Evolutionary conservation across 495 filamentous ascomycete species (phyloP).

Genomic region (Annulohypoxylon nitens): DNA sequence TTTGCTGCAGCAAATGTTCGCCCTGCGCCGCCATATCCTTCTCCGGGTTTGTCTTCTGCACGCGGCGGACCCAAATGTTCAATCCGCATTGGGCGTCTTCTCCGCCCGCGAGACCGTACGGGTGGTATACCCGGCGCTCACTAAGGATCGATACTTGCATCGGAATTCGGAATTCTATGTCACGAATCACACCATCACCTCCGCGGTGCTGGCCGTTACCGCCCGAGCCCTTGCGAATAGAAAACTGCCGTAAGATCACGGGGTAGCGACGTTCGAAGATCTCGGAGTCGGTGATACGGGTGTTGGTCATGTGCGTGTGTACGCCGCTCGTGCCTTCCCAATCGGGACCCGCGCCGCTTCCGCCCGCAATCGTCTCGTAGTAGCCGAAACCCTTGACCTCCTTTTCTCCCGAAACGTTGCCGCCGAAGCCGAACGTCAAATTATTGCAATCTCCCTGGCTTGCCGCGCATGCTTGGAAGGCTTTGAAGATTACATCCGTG

Average conservation of each 20-base stretch:
- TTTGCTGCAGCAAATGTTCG: constrained; percentile 48
- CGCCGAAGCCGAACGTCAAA: constrained; percentile 84
- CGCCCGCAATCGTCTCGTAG: constrained; percentile 97
- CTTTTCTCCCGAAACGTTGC: constrained; percentile 73
- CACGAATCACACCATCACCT: constrained; percentile 90
- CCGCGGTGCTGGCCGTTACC: constrained; percentile 83
- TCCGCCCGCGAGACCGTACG: constrained; percentile 92
- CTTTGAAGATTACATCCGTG: constrained; percentile 92
- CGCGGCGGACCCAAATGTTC: constrained; percentile 87
- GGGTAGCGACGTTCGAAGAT: constrained; percentile 97
- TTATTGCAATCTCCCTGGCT: constrained; percentile 96
- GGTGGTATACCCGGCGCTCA: constrained; percentile 86
- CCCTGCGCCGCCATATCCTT: constrained; percentile 53
- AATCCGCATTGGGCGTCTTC: constrained; percentile 81
- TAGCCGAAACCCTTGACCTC: constrained; percentile 88
- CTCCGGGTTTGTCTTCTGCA: constrained; percentile 64
- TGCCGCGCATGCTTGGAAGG: constrained; percentile 91
- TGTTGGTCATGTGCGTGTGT: constrained; percentile 99
- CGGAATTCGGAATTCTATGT: constrained; percentile 93
- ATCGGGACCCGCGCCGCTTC: constrained; percentile 84
- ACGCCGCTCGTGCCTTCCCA: constrained; percentile 94
- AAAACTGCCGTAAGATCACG: constrained; percentile 85
- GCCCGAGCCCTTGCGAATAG: constrained; percentile 74
- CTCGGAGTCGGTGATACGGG: constrained; percentile 94
- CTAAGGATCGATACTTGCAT: constrained; percentile 90